Evolutionary conservation across 2,329 filamentous ascomycete genomes (phyloP).

Genomic region (Alternaria rosae): DNA sequence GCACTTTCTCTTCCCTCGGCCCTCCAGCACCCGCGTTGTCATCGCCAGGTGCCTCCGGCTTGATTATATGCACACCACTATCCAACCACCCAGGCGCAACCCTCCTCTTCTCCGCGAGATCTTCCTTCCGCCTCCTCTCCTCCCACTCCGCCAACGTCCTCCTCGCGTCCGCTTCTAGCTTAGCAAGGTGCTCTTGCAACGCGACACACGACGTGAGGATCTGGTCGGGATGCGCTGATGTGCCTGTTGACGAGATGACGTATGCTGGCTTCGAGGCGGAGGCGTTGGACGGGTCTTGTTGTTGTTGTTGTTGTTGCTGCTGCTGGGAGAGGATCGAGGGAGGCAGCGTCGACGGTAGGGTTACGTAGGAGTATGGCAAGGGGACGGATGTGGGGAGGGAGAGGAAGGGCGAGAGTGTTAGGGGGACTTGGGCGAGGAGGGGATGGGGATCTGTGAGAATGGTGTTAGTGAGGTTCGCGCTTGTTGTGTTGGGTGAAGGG

Average conservation of each 20-base stretch:
- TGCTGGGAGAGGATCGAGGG: conserved; percentile 16
- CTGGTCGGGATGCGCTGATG: conserved; percentile 80
- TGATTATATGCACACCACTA: conserved; percentile 68
- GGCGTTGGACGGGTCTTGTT: conserved; percentile 71
- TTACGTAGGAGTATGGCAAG: conserved; percentile 72
- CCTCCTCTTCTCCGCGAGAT: conserved; percentile 79
- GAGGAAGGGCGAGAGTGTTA: conserved; percentile 94
- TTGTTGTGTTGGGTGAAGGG: neutral
- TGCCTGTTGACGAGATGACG: conserved; percentile 76
- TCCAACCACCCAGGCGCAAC: conserved; percentile 84
- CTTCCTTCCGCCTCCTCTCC: conserved; percentile 67
- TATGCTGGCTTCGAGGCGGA: conserved; percentile 59
- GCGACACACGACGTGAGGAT: conserved; percentile 83
- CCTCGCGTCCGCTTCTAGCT: conserved; percentile 72
- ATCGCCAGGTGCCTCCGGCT: conserved; percentile 68
- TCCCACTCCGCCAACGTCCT: conserved; percentile 74
- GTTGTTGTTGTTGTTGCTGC: conserved; percentile 20
- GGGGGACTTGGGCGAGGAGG: conserved; percentile 87
- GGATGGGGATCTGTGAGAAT: conserved; percentile 69
- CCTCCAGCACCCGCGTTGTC: conserved; percentile 58
- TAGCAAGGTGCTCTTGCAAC: conserved; percentile 76
- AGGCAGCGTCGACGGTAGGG: conserved; percentile 7
- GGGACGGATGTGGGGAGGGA: conserved; percentile 88
- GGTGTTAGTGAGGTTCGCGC: conserved; percentile 13
- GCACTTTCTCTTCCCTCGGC: conserved; percentile 31